Evolutionary conservation across 179 eudicot genomes (phyloP).

Genomic region (Gypsophila paniculata): DNA sequence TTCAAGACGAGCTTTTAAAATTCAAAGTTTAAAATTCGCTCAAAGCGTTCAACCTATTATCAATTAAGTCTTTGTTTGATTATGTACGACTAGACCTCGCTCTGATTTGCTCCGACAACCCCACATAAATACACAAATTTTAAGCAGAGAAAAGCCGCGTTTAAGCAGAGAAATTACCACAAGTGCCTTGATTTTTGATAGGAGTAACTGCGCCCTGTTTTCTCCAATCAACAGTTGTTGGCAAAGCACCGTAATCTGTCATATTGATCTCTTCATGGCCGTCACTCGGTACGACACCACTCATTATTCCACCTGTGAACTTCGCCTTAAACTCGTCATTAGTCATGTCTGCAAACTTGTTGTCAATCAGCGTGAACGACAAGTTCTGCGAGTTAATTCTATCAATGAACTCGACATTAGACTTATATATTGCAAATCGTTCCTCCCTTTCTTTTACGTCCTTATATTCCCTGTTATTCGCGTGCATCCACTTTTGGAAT

Average conservation of each 20-base stretch:
- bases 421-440: constrained; percentile 61
- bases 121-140: too few relatives aligned
- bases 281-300: too few relatives aligned
- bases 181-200: constrained; percentile 55
- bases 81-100: too few relatives aligned
- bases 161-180: constrained; percentile 37
- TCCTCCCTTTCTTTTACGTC: constrained; percentile 40
- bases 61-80: too few relatives aligned
- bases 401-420: constrained; percentile 51
- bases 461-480: constrained; percentile 33
- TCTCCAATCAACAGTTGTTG: constrained; percentile 49
- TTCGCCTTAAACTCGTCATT: constrained; percentile 49
- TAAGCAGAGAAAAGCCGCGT: neutral
- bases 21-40: too few relatives aligned
- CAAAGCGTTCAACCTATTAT: too few relatives aligned
- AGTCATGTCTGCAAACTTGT: constrained; percentile 67
- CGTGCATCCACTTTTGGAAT: constrained; percentile 44
- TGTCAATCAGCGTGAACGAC: constrained; percentile 56
- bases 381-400: constrained; percentile 58
- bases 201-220: constrained; percentile 53
- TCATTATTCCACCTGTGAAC: constrained; percentile 23
- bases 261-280: neutral
- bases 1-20: too few relatives aligned
- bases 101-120: too few relatives aligned
- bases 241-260: constrained; percentile 12